Conservation (phyloP, 805 yeast species). For the Candida koratica region DNA sequence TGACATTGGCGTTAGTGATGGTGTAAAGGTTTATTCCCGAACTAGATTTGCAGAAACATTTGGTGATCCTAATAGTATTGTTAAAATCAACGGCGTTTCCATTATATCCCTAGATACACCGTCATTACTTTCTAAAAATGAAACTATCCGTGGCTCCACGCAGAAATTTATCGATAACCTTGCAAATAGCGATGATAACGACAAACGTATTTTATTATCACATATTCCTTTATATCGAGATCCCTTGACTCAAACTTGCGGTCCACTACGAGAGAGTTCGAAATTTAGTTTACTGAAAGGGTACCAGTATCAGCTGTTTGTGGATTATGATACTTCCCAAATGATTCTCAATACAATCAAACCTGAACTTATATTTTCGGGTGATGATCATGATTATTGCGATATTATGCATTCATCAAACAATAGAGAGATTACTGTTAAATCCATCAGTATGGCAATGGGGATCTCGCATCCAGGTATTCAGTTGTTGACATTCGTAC, state of each 20-base stretch:
- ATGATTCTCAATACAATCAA: constrained; percentile 53
- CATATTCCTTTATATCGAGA: constrained; percentile 87
- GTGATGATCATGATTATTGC: constrained; percentile 98
- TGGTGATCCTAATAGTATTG: constrained; percentile 29
- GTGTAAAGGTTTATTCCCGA: constrained; percentile 43
- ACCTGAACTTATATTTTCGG: constrained; percentile 76
- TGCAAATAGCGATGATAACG: constrained; percentile 4
- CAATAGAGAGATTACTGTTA: constrained; percentile 79
- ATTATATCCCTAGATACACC: constrained; percentile 65
- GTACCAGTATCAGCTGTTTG: constrained; percentile 84
- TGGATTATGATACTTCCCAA: constrained; percentile 57
- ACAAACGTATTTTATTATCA: constrained; percentile 49
- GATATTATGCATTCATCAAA: constrained; percentile 48
- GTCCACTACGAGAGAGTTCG: constrained; percentile 68
- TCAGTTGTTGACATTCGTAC: constrained; percentile 64
- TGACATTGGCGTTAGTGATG: constrained; percentile 88
- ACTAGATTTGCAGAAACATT: constrained; percentile 28
- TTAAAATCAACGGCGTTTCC: constrained; percentile 29
- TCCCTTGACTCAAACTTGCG: constrained; percentile 59
- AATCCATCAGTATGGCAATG: constrained; percentile 89
- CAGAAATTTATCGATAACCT: constrained; percentile 45
- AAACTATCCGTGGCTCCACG: constrained; percentile 47
- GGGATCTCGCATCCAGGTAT: constrained; percentile 84
- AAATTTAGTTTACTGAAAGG: constrained; percentile 61
- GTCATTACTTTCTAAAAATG: constrained; percentile 58